Conservation (phyloP, 805 yeast genomes). For the Myxozyma neotropica region DNA sequence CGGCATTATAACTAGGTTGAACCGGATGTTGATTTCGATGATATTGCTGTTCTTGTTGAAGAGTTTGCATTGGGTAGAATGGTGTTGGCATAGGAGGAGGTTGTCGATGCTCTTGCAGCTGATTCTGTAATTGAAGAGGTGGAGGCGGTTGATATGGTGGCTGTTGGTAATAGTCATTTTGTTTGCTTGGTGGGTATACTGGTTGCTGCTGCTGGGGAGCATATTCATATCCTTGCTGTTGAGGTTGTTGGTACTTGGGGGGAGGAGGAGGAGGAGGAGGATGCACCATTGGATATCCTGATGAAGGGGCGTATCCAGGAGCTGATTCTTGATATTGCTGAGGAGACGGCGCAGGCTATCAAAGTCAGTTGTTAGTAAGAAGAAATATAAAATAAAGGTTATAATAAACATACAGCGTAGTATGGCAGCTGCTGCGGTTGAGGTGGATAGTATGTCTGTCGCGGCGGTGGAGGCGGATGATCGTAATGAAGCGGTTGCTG, state of each 20-base stretch:
- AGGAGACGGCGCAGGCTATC: not conserved
- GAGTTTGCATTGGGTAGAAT: too few species aligned
- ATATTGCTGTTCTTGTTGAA: not conserved
- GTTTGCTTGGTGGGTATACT: too few species aligned
- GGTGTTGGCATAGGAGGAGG: too few species aligned
- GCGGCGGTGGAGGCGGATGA: not conserved
- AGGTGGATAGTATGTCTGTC: not conserved
- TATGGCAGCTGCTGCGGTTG: not conserved
- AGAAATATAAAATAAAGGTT: not conserved
- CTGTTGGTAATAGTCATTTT: too few species aligned
- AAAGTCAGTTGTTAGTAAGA: not conserved
- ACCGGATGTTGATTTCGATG: slow-evolving; percentile 4
- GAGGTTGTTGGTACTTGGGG: not conserved
- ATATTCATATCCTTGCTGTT: not conserved
- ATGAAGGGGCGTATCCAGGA: not conserved
- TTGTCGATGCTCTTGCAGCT: too few species aligned
- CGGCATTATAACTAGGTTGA: not conserved
- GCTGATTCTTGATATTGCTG: not conserved
- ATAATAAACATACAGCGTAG: not conserved
- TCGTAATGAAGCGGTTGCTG: not conserved
- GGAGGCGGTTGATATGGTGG: too few species aligned
- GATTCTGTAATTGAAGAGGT: too few species aligned
- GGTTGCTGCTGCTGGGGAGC: not conserved
- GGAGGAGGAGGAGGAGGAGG: not conserved
- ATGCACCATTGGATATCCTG: too few species aligned